Evolutionary conservation across 2,329 filamentous ascomycete genomes (phyloP), one percentile per base, ranked within the genome.

Genomic region (Thermochaetoides dissita): DNA sequence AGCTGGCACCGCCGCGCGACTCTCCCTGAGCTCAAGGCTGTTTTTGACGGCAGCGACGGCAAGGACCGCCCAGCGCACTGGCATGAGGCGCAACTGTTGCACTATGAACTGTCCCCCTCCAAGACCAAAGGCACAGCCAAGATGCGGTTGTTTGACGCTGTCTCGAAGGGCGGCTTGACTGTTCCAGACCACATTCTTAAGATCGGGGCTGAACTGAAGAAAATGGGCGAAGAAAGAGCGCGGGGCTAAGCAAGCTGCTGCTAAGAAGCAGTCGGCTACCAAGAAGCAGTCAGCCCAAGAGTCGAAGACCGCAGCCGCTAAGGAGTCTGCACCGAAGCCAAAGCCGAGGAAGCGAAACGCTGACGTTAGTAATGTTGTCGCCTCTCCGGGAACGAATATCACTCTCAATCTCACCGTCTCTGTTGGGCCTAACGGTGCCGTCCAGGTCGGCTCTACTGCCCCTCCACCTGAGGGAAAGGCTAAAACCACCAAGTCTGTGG

Each of bases 71-170:
- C 73, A 1, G 73, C 64, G 1, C 72, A 79, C 48, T 81, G 70
- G 69, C 80, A 75, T 44, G 68, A 75, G 47, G 74, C 76, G 0
- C 74, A 81, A 47, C 63, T 79, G 8, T 57, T 76, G 4, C 76
- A 81, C 57, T 80, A 79, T 57, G 75, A 72, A 1, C 61, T 81
- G 0, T 62, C 61, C 6, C 64, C 66, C 0, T 74, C 71, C 11
- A 75, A 74, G 51, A 65, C 66, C 36, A 79, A 79, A 57, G 66
- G 71, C 17, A 66, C 68, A 0, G 74, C 75, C 8, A 72, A 74
- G 43, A 68, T 76, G 60, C 61, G 75, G 2, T 58, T 81, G 10
- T 63, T 71, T n/a, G 69, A 76, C 47, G 73, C 74, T 7, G 53
- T 78, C 45, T 71, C 68, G 32, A 57, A 56, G 2, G 65, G 63